Evolutionary conservation across 352 stramenopile genomes (phyloP).

Genomic region (Globisporangium nagaii): DNA sequence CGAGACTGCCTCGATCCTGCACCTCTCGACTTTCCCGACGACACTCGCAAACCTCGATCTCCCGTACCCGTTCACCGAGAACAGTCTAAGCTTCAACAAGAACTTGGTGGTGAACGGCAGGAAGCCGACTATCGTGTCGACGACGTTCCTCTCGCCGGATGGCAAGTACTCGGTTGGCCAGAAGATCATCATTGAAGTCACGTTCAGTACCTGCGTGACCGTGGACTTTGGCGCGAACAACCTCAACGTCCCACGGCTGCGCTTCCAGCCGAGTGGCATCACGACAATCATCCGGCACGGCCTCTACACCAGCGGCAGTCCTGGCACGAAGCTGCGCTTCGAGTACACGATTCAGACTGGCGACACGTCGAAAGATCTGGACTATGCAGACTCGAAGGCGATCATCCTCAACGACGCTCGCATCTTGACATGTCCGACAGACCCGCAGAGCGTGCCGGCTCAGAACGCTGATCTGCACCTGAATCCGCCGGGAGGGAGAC

Average conservation of each 20-base stretch:
- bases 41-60: slow-evolving; percentile 61
- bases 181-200: slow-evolving; percentile 54
- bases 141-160: slow-evolving; percentile 52
- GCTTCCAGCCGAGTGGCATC: slow-evolving; percentile 48
- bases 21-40: slow-evolving; percentile 63
- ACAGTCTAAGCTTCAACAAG: slow-evolving; percentile 65
- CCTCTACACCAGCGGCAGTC: slow-evolving; percentile 49
- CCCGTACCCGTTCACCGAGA: slow-evolving; percentile 56
- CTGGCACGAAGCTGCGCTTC: slow-evolving; percentile 47
- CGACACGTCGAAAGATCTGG: slow-evolving; percentile 53
- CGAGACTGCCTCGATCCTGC: slow-evolving; percentile 39
- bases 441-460: slow-evolving; percentile 21
- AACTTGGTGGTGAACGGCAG: slow-evolving; percentile 63
- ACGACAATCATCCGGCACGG: slow-evolving; percentile 55
- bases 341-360: slow-evolving; percentile 72
- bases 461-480: slow-evolving; percentile 69
- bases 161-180: slow-evolving; percentile 54
- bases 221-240: slow-evolving; percentile 27
- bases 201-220: slow-evolving; percentile 60
- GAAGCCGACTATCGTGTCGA: slow-evolving; percentile 49
- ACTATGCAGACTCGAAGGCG: slow-evolving; percentile 54
- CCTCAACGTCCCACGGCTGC: slow-evolving; percentile 31
- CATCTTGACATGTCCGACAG: slow-evolving; percentile 62
- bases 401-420: slow-evolving; percentile 61
- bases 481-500: slow-evolving; percentile 62